phyloP scores from a whole-genome alignment of 192 early-diverging fungal species.

The Phycomyces blakesleeanus region DNA sequence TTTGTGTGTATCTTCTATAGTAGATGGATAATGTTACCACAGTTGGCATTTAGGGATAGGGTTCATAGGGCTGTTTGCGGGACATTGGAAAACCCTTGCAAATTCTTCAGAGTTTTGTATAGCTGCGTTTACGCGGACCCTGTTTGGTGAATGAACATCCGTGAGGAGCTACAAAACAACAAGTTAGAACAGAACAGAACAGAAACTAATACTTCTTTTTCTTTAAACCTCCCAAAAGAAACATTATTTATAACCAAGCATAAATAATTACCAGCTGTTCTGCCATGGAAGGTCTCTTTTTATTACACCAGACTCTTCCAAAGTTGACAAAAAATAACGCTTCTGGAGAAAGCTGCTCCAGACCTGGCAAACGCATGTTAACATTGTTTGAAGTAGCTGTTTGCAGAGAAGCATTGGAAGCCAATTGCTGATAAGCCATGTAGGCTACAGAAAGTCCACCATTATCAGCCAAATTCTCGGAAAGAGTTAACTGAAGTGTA shows the following conservation, averaged over 20 bases:
- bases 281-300: constrained; percentile 33
- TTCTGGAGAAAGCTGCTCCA: constrained; percentile 42
- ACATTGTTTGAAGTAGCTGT: constrained; percentile 1
- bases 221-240: no score
- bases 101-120: constrained; percentile 60
- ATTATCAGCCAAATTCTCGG: constrained; percentile 70
- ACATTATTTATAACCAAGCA: no score
- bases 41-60: constrained; percentile 50
- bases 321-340: constrained; percentile 63
- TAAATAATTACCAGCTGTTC: constrained; percentile 17
- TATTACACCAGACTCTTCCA: constrained; percentile 62
- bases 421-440: constrained; percentile 41
- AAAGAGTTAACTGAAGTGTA: constrained; percentile 39
- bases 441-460: constrained; percentile 53
- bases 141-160: constrained; percentile 61
- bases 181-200: not conserved
- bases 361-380: constrained; percentile 39
- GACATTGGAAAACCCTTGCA: constrained; percentile 63
- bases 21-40: constrained; percentile 21
- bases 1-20: not conserved
- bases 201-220: no score
- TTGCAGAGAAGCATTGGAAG: constrained; percentile 16
- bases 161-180: constrained; percentile 40
- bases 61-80: constrained; percentile 58
- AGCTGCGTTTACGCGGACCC: constrained; percentile 64